A percentile compares a stretch with the other conserved stretches of the same genome.
These are phyloP conservation scores for Sporothrix humicola DNA, from an alignment of 2,329 filamentous ascomycete genomes.

Conservation along the genomic window DNA sequence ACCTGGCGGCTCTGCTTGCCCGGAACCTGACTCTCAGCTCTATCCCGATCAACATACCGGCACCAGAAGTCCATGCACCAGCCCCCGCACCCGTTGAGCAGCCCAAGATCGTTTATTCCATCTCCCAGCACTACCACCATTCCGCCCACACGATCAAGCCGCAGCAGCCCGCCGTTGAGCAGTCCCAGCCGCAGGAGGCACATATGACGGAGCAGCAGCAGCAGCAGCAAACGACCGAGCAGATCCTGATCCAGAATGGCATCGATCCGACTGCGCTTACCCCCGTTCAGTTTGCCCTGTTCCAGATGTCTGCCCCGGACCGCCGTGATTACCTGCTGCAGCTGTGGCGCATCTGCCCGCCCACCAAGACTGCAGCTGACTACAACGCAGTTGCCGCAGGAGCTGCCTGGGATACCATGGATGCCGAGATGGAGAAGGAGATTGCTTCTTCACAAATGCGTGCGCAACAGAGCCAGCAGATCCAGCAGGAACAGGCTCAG, in stretches of 20 bases:
- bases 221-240: constrained; percentile 58
- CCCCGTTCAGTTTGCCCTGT: constrained; percentile 76
- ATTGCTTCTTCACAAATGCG: constrained; percentile 64
- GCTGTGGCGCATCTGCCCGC: constrained; percentile 83
- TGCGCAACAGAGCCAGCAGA: constrained; percentile 62
- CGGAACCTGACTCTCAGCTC: constrained; percentile 72
- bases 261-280: constrained; percentile 74
- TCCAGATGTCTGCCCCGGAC: constrained; percentile 72
- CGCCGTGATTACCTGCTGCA: constrained; percentile 79
- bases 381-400: constrained; percentile 53
- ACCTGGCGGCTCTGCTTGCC: constrained; percentile 80
- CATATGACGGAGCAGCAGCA: constrained; percentile 47
- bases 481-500: constrained; percentile 46
- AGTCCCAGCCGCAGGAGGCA: constrained; percentile 45
- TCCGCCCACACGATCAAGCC: constrained; percentile 68
- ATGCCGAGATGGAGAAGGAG: constrained; percentile 57
- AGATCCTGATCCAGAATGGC: constrained; percentile 67
- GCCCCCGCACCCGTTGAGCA: constrained; percentile 39
- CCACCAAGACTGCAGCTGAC: constrained; percentile 54
- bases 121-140: constrained; percentile 84
- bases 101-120: constrained; percentile 68
- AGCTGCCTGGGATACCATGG: constrained; percentile 57
- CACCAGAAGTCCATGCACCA: constrained; percentile 34
- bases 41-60: constrained; percentile 48
- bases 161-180: constrained; percentile 44